These are phyloP conservation scores for Cladosporium oxysporum DNA, from an alignment of 2,329 filamentous ascomycete species.

Conservation along the genomic window DNA sequence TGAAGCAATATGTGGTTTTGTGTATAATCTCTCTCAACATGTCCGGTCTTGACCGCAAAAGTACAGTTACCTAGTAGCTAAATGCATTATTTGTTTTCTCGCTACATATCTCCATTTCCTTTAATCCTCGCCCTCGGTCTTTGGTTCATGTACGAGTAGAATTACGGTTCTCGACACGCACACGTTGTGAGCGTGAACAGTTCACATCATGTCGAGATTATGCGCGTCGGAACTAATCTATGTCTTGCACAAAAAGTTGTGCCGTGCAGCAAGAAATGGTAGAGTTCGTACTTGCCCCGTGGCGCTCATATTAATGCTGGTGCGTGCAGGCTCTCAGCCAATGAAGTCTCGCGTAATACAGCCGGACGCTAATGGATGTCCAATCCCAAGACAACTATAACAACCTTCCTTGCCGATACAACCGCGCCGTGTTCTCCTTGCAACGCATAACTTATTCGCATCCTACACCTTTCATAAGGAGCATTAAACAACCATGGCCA, in stretches of 20 bases:
- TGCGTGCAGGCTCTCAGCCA: background rate
- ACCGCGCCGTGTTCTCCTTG: background rate
- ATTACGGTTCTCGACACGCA: background rate
- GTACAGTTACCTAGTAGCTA: background rate
- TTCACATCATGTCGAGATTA: background rate
- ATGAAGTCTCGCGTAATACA: background rate
- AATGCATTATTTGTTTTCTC: background rate
- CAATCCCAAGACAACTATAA: constrained; percentile 1
- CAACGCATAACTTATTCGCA: background rate
- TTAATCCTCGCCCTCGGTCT: too few species aligned
- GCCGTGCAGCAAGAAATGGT: background rate
- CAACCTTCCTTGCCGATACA: constrained; percentile 3
- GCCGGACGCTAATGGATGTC: background rate
- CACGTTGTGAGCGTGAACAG: background rate
- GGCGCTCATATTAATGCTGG: background rate
- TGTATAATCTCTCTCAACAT: background rate
- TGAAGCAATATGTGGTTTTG: background rate
- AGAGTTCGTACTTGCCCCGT: background rate
- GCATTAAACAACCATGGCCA: background rate
- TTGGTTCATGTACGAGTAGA: too few species aligned
- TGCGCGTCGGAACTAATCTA: background rate
- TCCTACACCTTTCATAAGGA: background rate
- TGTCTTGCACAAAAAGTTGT: background rate
- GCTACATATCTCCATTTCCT: background rate
- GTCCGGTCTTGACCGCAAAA: background rate